phyloP scores from a whole-genome alignment of 2,329 filamentous ascomycete species.

The Xylariales sp. region DNA sequence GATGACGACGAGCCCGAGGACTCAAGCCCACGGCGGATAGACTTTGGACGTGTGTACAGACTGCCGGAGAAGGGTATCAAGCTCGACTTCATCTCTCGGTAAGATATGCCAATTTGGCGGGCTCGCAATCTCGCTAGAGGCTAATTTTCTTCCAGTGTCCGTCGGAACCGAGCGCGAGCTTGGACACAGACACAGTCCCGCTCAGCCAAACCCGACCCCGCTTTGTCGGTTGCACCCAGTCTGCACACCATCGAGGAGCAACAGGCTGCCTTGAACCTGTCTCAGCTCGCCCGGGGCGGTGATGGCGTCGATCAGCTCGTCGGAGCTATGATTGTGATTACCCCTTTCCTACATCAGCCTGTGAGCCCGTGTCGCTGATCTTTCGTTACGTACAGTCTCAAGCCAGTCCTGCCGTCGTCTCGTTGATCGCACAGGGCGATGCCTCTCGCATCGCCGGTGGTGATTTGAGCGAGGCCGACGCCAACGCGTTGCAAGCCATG shows the following conservation, averaged over 20 bases:
- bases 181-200: conserved; percentile 9
- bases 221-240: conserved; percentile 29
- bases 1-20: conserved; percentile 52
- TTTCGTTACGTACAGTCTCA: too few species aligned
- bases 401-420: conserved; percentile 40
- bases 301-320: conserved; percentile 51
- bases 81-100: conserved; percentile 67
- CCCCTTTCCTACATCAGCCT: too few species aligned
- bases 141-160: conserved; percentile 23
- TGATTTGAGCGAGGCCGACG: conserved; percentile 38
- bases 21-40: conserved; percentile 45
- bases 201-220: conserved; percentile 17
- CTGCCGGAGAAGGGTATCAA: conserved; percentile 61
- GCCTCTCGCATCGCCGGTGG: conserved; percentile 36
- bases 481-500: conserved; percentile 42
- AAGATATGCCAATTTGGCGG: conserved; percentile 20
- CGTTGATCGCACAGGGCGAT: conserved; percentile 45
- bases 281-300: conserved; percentile 48
- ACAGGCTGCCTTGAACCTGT: conserved; percentile 61
- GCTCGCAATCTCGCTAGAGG: conserved; percentile 9
- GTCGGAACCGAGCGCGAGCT: conserved; percentile 22
- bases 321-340: conserved; percentile 52
- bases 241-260: conserved; percentile 54
- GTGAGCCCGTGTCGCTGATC: too few species aligned
- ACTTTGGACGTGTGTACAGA: conserved; percentile 61